Percentiles rank a stretch among this genome's conserved stretches.
These are phyloP conservation scores for Gossypium bickii DNA, from an alignment of 345 rosid species.

Conservation along the genomic window DNA sequence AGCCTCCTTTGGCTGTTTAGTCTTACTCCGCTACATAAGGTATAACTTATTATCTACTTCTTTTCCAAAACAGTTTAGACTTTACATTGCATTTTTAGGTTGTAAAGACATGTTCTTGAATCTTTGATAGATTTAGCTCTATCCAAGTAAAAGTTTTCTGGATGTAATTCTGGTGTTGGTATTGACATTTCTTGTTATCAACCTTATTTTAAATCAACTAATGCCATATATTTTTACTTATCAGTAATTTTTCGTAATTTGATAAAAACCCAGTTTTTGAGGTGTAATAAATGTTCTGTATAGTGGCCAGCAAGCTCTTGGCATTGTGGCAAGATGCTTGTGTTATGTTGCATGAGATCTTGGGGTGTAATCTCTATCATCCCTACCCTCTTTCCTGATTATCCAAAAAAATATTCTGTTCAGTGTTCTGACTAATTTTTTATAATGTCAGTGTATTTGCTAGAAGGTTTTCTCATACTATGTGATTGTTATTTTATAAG, in stretches of 20 bases:
- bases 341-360: too few relatives aligned
- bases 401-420: neutral
- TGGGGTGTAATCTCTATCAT: too few relatives aligned
- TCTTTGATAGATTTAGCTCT: neutral
- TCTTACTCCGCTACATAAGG: conserved; percentile 84
- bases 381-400: neutral
- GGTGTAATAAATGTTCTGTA: too few relatives aligned
- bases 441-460: neutral
- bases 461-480: neutral
- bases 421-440: neutral
- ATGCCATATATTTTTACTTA: neutral
- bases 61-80: neutral
- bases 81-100: neutral
- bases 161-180: neutral
- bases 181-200: neutral
- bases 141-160: neutral
- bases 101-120: too few relatives aligned
- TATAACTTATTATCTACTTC: conserved; percentile 14
- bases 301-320: too few relatives aligned
- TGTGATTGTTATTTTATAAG: neutral
- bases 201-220: neutral
- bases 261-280: neutral
- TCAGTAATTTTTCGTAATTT: neutral
- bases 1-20: conserved; percentile 87
- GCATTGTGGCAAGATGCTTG: too few relatives aligned